Conservation (phyloP, 306 rosid species). For the Coriaria nepalensis region DNA sequence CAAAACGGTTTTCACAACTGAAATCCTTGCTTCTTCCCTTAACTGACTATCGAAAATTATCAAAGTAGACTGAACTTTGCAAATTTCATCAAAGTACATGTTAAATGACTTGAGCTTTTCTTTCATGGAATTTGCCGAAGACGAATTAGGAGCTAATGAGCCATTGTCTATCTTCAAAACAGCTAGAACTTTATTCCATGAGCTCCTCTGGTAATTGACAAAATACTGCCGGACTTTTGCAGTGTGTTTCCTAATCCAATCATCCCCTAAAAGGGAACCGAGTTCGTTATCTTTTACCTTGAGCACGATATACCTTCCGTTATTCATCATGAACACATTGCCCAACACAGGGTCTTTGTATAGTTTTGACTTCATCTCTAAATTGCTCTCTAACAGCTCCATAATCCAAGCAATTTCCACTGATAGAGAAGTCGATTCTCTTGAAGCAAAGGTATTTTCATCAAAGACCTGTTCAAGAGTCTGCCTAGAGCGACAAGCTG, state of each 20-base stretch:
- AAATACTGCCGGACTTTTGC: slow-evolving; percentile 58
- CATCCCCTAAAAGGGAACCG: slow-evolving; percentile 62
- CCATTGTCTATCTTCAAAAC: slow-evolving; percentile 49
- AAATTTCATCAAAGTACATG: slow-evolving; percentile 48
- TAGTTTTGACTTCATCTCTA: slow-evolving; percentile 77
- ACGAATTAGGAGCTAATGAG: slow-evolving; percentile 29
- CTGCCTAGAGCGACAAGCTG: slow-evolving; percentile 65
- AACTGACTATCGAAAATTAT: slow-evolving; percentile 54
- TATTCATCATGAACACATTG: slow-evolving; percentile 79
- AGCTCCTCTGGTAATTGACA: slow-evolving; percentile 54
- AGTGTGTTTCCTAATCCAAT: slow-evolving; percentile 77
- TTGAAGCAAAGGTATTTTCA: slow-evolving; percentile 36
- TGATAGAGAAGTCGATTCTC: slow-evolving; percentile 37
- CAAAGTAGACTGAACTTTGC: slow-evolving; percentile 62
- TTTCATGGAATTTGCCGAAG: slow-evolving; percentile 38
- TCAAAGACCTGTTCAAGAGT: slow-evolving; percentile 74
- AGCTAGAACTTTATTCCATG: slow-evolving; percentile 62
- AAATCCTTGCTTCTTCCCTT: slow-evolving; percentile 53
- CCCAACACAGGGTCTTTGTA: slow-evolving; percentile 57
- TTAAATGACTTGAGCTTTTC: slow-evolving; percentile 68
- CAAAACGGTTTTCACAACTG: slow-evolving; percentile 39
- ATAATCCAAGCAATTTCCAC: slow-evolving; percentile 88
- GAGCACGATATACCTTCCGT: slow-evolving; percentile 72
- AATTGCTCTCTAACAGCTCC: slow-evolving; percentile 78
- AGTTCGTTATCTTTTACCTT: slow-evolving; percentile 68